Percentiles rank a stretch among this genome's conserved stretches.
phyloP scores from a whole-genome alignment of 176 grass and related monocot genomes.

The Musa troglodytarum region DNA sequence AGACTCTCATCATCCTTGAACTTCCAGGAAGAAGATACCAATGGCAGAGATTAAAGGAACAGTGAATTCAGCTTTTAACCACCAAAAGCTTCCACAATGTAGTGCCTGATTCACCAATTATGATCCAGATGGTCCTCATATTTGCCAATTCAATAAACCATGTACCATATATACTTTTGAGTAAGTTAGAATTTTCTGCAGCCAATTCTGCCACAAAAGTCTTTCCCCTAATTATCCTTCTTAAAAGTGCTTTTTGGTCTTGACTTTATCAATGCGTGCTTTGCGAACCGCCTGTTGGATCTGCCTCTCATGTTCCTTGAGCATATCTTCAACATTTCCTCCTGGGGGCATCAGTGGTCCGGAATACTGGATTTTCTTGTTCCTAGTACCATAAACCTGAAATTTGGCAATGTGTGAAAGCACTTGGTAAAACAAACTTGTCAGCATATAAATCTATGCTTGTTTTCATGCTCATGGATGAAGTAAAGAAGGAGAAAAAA shows the following conservation, averaged over 20 bases:
- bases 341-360: conserved; percentile 67
- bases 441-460: neutral
- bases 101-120: too few species aligned
- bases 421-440: conserved; percentile 3
- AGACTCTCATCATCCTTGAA: too few species aligned
- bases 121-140: too few species aligned
- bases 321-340: conserved; percentile 78
- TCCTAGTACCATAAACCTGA: conserved; percentile 46
- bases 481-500: too few species aligned
- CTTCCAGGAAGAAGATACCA: too few species aligned
- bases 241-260: conserved; percentile 10
- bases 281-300: conserved; percentile 89
- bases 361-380: conserved; percentile 74
- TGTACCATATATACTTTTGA: too few species aligned
- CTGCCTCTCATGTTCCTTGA: conserved; percentile 74
- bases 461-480: neutral
- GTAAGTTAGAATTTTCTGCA: neutral
- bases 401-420: neutral
- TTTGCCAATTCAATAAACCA: too few species aligned
- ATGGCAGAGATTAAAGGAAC: too few species aligned
- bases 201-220: neutral
- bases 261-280: conserved; percentile 40
- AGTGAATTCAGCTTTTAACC: too few species aligned
- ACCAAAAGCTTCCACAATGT: too few species aligned
- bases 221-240: neutral